Base-by-base conservation (phyloP, 2,329 filamentous ascomycete species). In the Botrytis byssoidea region DNA sequence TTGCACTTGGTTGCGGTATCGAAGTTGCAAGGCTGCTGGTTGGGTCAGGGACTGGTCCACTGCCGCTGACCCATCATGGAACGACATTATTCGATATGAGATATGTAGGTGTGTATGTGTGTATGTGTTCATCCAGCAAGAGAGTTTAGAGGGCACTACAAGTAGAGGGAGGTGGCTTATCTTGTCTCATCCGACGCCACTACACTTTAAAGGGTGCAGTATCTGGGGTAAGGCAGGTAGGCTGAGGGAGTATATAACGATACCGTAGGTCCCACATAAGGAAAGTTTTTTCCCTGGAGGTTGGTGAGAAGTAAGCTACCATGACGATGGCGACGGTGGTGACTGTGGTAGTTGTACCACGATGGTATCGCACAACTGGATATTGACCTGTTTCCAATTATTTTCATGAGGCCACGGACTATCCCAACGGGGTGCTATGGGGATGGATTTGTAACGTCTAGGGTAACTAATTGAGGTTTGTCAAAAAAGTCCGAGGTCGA, bases 121-220 rank as follows among this genome's bases (percentile, higher is more conserved):
- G 57, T 35, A 75, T 76, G 70, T 77, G 78, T 78, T 79, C 78
- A 77, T 79, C 78, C 78, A 79, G 74, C 76, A 74, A 72, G 51
- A 68, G n/a, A 51, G n/a, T 67, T 59, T 46, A 37, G 22, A 72
- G 40, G 44, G 70, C 51, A 68, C 42, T 72, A 72, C 51, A 69
- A 72, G 74, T 73, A 68, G 77, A 78, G 79, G 77, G 79, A 75
- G 77, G 79, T 80, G 79, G 79, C 79, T 80, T 75, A 75, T 76
- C 75, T 46, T 75, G 78, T 80, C 77, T 80, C 79, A 79, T 76
- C 71, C 65, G 72, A 74, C 77, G 78, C 79, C 77, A 79, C 77
- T 71, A 70, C 71, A 66, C 74, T 73, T 76, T 74, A 74, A 72
- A 78, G 67, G 67, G 46, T 72, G 51, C 57, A 75, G 77, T 78